Evolutionary conservation across 371 early-diverging fungal species (phyloP).

Genomic region (Apophysomyces sp.): DNA sequence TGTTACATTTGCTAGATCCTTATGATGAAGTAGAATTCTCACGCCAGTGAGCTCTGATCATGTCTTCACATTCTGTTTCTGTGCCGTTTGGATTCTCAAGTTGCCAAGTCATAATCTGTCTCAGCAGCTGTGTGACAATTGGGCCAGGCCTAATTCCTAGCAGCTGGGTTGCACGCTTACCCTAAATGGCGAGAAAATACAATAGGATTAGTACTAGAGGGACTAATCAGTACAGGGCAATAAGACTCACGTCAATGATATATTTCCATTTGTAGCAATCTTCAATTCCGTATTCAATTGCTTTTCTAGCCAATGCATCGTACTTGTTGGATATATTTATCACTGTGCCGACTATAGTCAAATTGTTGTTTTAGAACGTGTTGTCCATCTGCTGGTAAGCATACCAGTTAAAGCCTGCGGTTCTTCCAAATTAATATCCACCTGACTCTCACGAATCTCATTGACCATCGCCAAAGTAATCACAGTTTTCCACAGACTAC

Average conservation of each 20-base stretch:
- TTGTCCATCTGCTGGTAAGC: neutral
- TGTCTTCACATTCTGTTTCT: slow-evolving; percentile 53
- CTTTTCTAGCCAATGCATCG: slow-evolving; percentile 27
- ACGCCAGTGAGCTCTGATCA: slow-evolving; percentile 36
- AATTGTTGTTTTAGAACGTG: neutral
- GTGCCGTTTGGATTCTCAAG: slow-evolving; percentile 64
- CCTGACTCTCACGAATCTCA: slow-evolving; percentile 39
- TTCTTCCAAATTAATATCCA: slow-evolving; percentile 11
- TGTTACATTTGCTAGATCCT: too few species aligned
- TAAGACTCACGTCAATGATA: slow-evolving; percentile 58
- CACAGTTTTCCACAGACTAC: slow-evolving; percentile 61
- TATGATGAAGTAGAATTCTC: neutral
- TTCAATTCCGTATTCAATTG: slow-evolving; percentile 43
- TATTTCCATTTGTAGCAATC: slow-evolving; percentile 62
- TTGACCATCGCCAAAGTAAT: slow-evolving; percentile 58
- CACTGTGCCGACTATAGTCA: neutral
- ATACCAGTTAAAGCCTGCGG: slow-evolving; percentile 14
- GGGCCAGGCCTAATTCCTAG: slow-evolving; percentile 71
- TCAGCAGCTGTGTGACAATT: slow-evolving; percentile 49
- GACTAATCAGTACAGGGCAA: neutral
- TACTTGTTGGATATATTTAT: slow-evolving; percentile 32
- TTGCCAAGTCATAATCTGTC: slow-evolving; percentile 75
- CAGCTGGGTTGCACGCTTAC: slow-evolving; percentile 56
- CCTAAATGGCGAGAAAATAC: slow-evolving; percentile 29
- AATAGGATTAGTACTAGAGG: neutral